phyloP scores from a whole-genome alignment of 2,329 filamentous ascomycete genomes.

The Botrytis cinerea region DNA sequence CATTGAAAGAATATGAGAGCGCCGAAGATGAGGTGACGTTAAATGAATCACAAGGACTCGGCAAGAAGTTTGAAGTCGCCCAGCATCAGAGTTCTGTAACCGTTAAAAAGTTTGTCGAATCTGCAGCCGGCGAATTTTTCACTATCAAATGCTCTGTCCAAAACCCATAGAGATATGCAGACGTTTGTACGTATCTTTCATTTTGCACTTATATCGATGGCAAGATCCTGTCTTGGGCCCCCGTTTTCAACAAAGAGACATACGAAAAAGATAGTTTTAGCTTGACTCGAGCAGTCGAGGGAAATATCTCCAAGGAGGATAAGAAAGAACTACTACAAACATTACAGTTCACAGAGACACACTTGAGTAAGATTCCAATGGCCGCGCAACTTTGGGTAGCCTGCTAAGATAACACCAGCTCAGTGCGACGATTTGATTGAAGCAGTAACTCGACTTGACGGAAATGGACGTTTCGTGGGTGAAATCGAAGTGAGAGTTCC shows the following conservation, averaged over 20 bases:
- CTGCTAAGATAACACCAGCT: neutral
- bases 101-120: conserved; percentile 5
- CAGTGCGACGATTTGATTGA: neutral
- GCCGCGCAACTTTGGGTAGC: neutral
- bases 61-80: neutral
- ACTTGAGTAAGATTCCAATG: neutral
- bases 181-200: neutral
- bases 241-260: neutral
- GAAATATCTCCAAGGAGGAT: neutral
- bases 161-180: neutral
- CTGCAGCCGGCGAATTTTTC: neutral
- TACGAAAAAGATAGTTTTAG: neutral
- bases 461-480: neutral
- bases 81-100: neutral
- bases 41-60: neutral
- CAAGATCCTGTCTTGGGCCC: neutral
- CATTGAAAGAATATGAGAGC: neutral
- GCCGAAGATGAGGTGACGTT: neutral
- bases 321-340: neutral
- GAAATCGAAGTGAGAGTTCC: neutral
- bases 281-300: neutral
- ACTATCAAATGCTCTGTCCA: neutral
- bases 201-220: neutral
- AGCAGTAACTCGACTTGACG: neutral
- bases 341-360: neutral